Conservation (phyloP, 2,329 filamentous ascomycete species). For the Fusarium sp. region DNA sequence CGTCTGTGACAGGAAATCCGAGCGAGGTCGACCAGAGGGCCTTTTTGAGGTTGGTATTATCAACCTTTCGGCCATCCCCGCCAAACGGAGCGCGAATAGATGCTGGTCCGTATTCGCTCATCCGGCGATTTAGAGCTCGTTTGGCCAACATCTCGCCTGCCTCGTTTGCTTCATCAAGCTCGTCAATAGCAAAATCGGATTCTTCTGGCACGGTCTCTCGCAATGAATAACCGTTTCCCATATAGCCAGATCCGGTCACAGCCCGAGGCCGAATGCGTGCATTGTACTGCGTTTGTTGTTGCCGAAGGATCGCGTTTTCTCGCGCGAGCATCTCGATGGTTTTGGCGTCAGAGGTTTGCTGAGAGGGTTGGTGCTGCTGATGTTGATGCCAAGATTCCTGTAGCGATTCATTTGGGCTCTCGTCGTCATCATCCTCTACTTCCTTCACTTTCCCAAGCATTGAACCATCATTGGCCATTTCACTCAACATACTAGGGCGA, state of each 20-base stretch:
- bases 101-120: constrained; percentile 67
- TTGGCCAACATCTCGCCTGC: constrained; percentile 59
- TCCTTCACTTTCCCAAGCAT: constrained; percentile 78
- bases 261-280: constrained; percentile 68
- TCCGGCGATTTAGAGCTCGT: constrained; percentile 61
- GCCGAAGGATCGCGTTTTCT: constrained; percentile 72
- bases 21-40: constrained; percentile 78
- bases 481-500: constrained; percentile 79
- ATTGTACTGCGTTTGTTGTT: constrained; percentile 68
- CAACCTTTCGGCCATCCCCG: constrained; percentile 71
- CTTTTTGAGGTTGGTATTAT: constrained; percentile 70
- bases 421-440: constrained; percentile 75
- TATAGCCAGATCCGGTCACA: constrained; percentile 66
- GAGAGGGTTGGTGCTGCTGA: constrained; percentile 51
- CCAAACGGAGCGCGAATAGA: constrained; percentile 62
- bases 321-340: constrained; percentile 72
- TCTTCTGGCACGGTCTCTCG: constrained; percentile 72
- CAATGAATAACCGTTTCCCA: constrained; percentile 69
- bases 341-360: constrained; percentile 61
- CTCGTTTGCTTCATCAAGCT: constrained; percentile 73
- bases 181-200: constrained; percentile 79
- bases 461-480: constrained; percentile 73
- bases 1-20: constrained; percentile 73
- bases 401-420: constrained; percentile 63
- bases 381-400: constrained; percentile 65